Evolutionary conservation across 805 yeast genomes (phyloP).

Genomic region (Ogataea ganodermae): DNA sequence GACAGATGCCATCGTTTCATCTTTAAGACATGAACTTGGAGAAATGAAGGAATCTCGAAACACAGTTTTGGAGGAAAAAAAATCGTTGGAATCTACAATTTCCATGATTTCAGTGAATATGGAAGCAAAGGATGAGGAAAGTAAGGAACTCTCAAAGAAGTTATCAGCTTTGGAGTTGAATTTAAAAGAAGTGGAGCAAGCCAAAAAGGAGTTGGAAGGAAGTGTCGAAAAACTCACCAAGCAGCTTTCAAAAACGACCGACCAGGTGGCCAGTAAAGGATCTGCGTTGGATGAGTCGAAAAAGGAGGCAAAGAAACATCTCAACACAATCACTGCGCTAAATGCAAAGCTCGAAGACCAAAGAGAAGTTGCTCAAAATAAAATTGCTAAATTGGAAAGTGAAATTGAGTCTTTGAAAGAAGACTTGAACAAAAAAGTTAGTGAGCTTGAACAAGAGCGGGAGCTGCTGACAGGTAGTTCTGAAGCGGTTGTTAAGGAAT

Average conservation of each 20-base stretch:
- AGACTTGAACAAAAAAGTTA: slow-evolving; percentile 39
- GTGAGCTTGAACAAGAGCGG: slow-evolving; percentile 55
- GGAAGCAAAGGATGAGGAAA: slow-evolving; percentile 27
- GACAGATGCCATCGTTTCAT: slow-evolving; percentile 31
- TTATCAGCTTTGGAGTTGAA: slow-evolving; percentile 1
- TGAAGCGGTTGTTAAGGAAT: slow-evolving; percentile 50
- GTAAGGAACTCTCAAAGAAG: slow-evolving; percentile 10
- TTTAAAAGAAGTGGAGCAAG: not conserved
- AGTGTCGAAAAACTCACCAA: not conserved
- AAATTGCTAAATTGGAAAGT: slow-evolving; percentile 29
- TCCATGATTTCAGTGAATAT: slow-evolving; percentile 37
- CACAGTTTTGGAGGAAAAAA: slow-evolving; percentile 34
- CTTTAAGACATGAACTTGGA: slow-evolving; percentile 27
- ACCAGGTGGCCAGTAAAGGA: not conserved
- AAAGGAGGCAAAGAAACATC: slow-evolving; percentile 21
- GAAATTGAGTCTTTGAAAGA: slow-evolving; percentile 35
- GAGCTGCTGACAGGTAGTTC: slow-evolving; percentile 49
- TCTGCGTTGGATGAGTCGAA: slow-evolving; percentile 24
- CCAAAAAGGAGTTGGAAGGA: not conserved
- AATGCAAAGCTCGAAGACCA: slow-evolving; percentile 25
- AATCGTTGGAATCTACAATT: slow-evolving; percentile 35
- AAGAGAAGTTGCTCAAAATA: slow-evolving; percentile 20
- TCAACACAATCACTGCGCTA: slow-evolving; percentile 13
- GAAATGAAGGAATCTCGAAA: slow-evolving; percentile 30
- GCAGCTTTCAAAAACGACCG: not conserved